Evolutionary conservation across 2,329 filamentous ascomycete genomes (phyloP).

Genomic region (Colletotrichum salicis): DNA sequence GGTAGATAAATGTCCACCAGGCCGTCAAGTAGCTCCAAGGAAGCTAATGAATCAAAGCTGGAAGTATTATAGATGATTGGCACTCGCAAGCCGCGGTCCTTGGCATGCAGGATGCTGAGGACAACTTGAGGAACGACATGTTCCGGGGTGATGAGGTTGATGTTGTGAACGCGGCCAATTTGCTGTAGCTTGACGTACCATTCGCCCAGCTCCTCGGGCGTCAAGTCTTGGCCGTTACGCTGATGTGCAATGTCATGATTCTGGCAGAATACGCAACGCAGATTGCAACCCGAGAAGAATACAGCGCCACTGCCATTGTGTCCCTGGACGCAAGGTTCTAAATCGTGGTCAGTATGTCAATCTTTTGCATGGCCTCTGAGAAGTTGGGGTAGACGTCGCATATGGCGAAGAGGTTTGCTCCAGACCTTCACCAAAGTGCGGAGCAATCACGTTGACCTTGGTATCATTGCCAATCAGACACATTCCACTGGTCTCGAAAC

Average conservation of each 20-base stretch:
- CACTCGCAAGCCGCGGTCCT: slow-evolving; percentile 73
- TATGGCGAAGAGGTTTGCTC: background rate
- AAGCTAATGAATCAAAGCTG: slow-evolving; percentile 80
- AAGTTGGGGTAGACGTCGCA: background rate
- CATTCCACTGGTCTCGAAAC: slow-evolving; percentile 81
- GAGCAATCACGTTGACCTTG: slow-evolving; percentile 86
- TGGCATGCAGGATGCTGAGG: slow-evolving; percentile 78
- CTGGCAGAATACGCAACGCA: slow-evolving; percentile 82
- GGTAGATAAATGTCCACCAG: slow-evolving; percentile 88
- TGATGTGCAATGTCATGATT: slow-evolving; percentile 87
- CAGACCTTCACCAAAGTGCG: slow-evolving; percentile 82
- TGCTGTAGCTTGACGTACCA: slow-evolving; percentile 88
- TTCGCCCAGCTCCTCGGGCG: slow-evolving; percentile 79
- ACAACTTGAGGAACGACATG: slow-evolving; percentile 88
- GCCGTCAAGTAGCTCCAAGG: slow-evolving; percentile 78
- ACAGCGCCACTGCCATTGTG: slow-evolving; percentile 83
- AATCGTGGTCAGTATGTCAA: slow-evolving; percentile 20
- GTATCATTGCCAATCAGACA: slow-evolving; percentile 81
- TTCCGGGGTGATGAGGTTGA: slow-evolving; percentile 88
- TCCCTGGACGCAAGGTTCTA: slow-evolving; percentile 83
- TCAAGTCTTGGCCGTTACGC: slow-evolving; percentile 82
- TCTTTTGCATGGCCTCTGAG: background rate
- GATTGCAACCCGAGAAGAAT: slow-evolving; percentile 81
- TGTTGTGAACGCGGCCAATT: slow-evolving; percentile 85
- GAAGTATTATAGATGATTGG: slow-evolving; percentile 90